Evolutionary conservation across 202 grass and related monocot genomes (phyloP), one percentile per base, ranked within the genome.

Genomic region (Carex arenaria): DNA sequence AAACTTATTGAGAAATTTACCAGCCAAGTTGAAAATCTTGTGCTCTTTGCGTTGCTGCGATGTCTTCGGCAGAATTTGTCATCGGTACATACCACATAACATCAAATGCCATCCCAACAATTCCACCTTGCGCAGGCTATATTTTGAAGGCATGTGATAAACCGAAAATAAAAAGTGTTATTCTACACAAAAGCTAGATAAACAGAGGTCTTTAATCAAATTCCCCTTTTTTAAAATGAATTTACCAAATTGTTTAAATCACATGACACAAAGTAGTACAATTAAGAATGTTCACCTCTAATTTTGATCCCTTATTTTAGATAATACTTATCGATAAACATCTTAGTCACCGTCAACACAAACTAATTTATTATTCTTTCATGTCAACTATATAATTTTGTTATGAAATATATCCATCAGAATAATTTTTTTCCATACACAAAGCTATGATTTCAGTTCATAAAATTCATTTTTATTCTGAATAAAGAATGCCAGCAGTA

Each of bases 1-100:
- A 47, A 14, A 32, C 17, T 1, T 4, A 9, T 22, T 17, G 2
- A 12, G 3, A 2, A 19, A 7, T 83, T 91, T 83, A 97, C 95
- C 95, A 98, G 91, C 92, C 92, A 12, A 95, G 86, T 72, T 98
- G 95, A 76, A 98, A 98, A 43, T 98, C 95, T 71, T 98, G 95
- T 40, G 89, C 95, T 65, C 95, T 83, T 80, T 91, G 90, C 3
- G 91, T 57, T 66, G 95, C 95, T 81, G 88, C 91, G 1, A 93
- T 85, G n/a, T 98, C 92, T 42, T 85, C 5, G 14, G 89, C 23
- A 15, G 72, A 64, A 28, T 85, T 84, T 7, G 85, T 60, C 89
- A 92, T 93, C 10, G 95, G 95, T 38, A 88, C 86, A 31, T 67
- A 95, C 95, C 95, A 98, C 62, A 98, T 98, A 28, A 95, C 92